Percentiles rank a stretch among this genome's conserved stretches.
Evolutionary conservation across 257 asterid species (phyloP).

Genomic region (Nemophila menziesii): DNA sequence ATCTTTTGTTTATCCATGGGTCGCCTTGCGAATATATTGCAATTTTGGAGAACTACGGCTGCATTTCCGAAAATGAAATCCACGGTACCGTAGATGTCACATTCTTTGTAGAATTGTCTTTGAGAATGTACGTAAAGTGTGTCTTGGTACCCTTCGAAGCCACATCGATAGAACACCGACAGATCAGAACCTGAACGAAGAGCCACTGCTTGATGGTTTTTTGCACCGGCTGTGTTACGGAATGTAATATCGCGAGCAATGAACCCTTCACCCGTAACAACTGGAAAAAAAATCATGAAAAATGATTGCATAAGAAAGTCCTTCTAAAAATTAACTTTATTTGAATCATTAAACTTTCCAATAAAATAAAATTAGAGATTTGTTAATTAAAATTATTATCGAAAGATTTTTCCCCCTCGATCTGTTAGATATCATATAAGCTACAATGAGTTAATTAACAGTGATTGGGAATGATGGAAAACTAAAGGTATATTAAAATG

Average conservation of each 20-base stretch:
- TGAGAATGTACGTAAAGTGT: constrained; percentile 61
- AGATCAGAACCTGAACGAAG: constrained; percentile 56
- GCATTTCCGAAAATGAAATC: no score
- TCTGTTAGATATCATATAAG: no score
- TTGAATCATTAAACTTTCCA: neutral
- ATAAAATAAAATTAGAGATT: neutral
- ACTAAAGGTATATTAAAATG: no score
- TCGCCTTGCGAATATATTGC: constrained; percentile 48
- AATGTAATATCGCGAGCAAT: constrained; percentile 55
- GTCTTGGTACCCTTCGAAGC: constrained; percentile 62
- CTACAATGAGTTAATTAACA: no score
- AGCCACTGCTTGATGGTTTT: constrained; percentile 62
- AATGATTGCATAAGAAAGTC: neutral
- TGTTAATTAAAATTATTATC: neutral
- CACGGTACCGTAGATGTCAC: no score
- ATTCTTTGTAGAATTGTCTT: no score
- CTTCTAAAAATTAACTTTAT: neutral
- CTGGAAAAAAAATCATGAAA: constrained; percentile 17
- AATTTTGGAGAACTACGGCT: constrained; percentile 46
- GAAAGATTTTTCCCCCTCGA: no score
- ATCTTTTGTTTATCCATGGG: constrained; percentile 34
- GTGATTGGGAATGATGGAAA: no score
- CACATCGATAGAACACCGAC: constrained; percentile 49
- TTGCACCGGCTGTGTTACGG: constrained; percentile 70
- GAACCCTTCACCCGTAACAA: constrained; percentile 50